These are phyloP conservation scores for Perkinsus chesapeaki DNA, from an alignment of 169 alveolate genomes.

Conservation along the genomic window DNA sequence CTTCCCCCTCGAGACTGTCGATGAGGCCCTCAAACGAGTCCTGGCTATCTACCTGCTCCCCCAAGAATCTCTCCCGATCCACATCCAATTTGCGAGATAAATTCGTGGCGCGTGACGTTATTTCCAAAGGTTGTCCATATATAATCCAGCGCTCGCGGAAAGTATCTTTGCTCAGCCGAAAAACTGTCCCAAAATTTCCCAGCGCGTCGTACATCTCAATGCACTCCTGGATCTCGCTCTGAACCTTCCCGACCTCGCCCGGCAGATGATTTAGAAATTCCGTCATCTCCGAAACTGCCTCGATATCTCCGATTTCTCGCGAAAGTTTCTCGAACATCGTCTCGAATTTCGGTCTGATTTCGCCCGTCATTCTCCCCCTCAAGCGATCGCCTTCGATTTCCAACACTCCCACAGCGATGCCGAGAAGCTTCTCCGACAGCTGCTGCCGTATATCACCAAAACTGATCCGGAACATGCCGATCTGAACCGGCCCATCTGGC, in stretches of 20 bases:
- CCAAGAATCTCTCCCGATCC: not conserved
- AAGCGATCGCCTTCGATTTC: not conserved
- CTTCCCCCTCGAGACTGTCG: not conserved
- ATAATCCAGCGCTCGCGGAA: not conserved
- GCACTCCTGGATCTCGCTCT: not conserved
- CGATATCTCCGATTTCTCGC: not conserved
- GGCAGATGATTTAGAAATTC: not conserved
- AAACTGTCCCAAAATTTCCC: not conserved
- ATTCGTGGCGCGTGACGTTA: not conserved
- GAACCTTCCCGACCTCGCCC: not conserved
- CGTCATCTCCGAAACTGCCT: not conserved
- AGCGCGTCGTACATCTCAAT: not conserved
- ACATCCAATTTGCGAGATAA: not conserved
- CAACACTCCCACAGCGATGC: not conserved
- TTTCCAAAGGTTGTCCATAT: not conserved
- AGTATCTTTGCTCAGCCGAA: not conserved
- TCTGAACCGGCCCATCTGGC: not conserved
- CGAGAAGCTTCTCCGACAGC: not conserved
- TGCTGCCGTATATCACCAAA: not conserved
- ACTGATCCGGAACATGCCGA: not conserved
- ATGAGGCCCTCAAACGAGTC: not conserved
- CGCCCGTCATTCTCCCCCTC: not conserved
- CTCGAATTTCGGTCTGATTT: not conserved
- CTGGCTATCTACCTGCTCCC: not conserved
- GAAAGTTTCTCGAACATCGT: not conserved